Conservation (phyloP, 768 basidiomycete species). For the Mycena latifolia region DNA sequence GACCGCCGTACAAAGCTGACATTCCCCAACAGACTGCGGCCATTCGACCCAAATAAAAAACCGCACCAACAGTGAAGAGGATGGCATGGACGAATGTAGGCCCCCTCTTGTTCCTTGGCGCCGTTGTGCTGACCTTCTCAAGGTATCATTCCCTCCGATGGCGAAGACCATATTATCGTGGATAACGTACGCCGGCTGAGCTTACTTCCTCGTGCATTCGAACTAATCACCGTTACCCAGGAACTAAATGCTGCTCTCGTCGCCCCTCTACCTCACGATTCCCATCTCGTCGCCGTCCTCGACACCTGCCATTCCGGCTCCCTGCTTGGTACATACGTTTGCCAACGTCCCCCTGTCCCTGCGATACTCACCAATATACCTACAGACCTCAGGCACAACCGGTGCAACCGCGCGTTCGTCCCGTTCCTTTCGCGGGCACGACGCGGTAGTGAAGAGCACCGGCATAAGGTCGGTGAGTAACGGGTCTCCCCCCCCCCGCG, state of each 20-base stretch:
- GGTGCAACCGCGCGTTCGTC: conserved; percentile 29
- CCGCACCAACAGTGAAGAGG: conserved; percentile 27
- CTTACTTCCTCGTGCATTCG: background rate
- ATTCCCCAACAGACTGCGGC: conserved; percentile 22
- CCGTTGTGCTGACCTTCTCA: background rate
- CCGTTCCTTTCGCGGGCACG: conserved; percentile 23
- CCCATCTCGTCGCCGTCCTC: conserved; percentile 33
- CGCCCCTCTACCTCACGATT: conserved; percentile 26
- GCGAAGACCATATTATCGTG: conserved; percentile 12
- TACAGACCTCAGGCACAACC: conserved; percentile 30
- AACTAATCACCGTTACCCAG: conserved; percentile 2
- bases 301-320: conserved; percentile 36
- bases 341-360: background rate
- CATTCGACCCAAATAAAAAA: conserved; percentile 27
- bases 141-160: conserved; percentile 29
- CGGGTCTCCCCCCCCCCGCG: background rate
- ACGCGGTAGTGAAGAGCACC: conserved; percentile 1
- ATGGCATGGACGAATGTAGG: conserved; percentile 35
- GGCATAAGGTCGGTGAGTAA: conserved; percentile 20
- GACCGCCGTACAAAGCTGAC: background rate
- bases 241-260: conserved; percentile 26
- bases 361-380: background rate
- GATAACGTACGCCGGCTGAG: conserved; percentile 19
- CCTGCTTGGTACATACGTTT: conserved; percentile 30
- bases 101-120: background rate